Base-by-base conservation (phyloP, 2,329 filamentous ascomycete genomes). In the Penicillium sp. region DNA sequence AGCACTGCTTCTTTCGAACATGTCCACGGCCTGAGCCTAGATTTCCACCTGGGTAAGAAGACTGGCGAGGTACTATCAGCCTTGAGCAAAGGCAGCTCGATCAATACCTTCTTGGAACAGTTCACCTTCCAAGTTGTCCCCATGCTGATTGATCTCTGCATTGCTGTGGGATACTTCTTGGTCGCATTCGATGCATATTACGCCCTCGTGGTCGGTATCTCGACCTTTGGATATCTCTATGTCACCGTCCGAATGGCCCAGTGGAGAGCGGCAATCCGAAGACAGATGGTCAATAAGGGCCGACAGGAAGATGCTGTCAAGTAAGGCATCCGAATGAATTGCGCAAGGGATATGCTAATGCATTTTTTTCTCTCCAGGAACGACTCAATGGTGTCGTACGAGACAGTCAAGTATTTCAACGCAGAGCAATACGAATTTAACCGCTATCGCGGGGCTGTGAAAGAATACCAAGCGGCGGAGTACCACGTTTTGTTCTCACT, bases 331-430 rank as follows among this genome's bases (percentile, higher is more conserved):
- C 37, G 4, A 27, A 24, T 6, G 2, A 40, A 34, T 26, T 20
- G n/a, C 8, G n/a, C 18, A 20, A 32, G 28, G 29, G 35, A 49
- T 41, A 14, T 34, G 8, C 20, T 37, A 4, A 37, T 13, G 20
- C 6, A 14, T 37, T 3, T 24, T 11, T 29, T 9, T 34, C n/a
- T 34, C n/a, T 6, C 3, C 52, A 80, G 77, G 71, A 97, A 96
- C 65, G 93, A 98, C 68, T 97, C 93, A 0, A 93, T 98, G 74
- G 89, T 93, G 52, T 95, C 89, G n/a, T 98, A 97, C 67, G 93
- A 98, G 72, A 91, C 87, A 1, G 87, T 91, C 64, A 93, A 91
- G 65, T 91, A 91, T 62, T 93, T 93, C 75, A 91, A 91, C 58
- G 87, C 87, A 6, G 87, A 91, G 62, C 75, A 80, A 2, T 90